Conservation (phyloP, 2,329 filamentous ascomycete species). For the Septoria linicola region DNA sequence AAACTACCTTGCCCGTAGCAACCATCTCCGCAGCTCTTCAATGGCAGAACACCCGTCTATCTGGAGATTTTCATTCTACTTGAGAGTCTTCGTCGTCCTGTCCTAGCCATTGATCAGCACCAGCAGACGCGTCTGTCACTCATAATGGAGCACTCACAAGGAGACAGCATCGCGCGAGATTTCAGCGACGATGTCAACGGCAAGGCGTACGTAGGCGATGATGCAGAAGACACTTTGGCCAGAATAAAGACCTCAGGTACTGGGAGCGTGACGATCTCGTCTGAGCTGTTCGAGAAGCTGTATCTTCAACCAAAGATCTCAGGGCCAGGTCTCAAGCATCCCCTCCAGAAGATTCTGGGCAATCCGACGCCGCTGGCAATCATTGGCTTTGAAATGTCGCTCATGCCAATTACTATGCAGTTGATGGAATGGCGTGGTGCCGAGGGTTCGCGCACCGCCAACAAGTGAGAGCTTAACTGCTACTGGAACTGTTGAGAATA, state of each 20-base stretch:
- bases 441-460: slow-evolving; percentile 16
- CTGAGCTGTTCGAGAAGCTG: slow-evolving; percentile 27
- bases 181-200: slow-evolving; percentile 23
- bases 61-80: not conserved
- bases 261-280: slow-evolving; percentile 26
- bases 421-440: slow-evolving; percentile 27
- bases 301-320: slow-evolving; percentile 26
- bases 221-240: slow-evolving; percentile 19
- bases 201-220: slow-evolving; percentile 16
- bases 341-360: slow-evolving; percentile 26
- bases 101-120: not conserved
- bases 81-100: no score
- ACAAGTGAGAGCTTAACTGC: slow-evolving; percentile 17
- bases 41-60: not conserved
- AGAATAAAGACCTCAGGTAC: slow-evolving; percentile 25
- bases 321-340: slow-evolving; percentile 23
- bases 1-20: not conserved
- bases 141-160: slow-evolving; percentile 9
- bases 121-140: not conserved
- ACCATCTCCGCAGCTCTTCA: slow-evolving; percentile 10
- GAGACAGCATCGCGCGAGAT: slow-evolving; percentile 25
- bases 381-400: slow-evolving; percentile 26
- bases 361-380: slow-evolving; percentile 27
- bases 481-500: not conserved
- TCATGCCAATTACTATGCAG: slow-evolving; percentile 28